Percentiles rank a stretch among this genome's conserved stretches.
phyloP scores from a whole-genome alignment of 768 basidiomycete species.

The Tricholoma matsutake region DNA sequence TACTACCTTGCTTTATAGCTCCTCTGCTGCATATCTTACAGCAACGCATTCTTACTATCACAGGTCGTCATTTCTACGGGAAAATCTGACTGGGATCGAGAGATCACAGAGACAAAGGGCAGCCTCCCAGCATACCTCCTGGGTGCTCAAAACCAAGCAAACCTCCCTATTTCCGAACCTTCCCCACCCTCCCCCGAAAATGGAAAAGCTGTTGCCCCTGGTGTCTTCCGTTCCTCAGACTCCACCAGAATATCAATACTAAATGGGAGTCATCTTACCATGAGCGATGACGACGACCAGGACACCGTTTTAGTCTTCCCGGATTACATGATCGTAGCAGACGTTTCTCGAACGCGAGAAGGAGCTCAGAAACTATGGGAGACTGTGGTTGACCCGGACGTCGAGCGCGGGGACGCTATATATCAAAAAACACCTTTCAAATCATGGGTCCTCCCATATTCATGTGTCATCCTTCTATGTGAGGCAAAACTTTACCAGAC shows the following conservation, averaged over 20 bases:
- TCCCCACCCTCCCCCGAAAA: slow-evolving; percentile 22
- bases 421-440: slow-evolving; percentile 47
- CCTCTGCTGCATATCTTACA: neutral
- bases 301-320: slow-evolving; percentile 90
- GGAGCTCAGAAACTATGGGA: slow-evolving; percentile 74
- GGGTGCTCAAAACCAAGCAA: slow-evolving; percentile 29
- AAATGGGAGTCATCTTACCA: slow-evolving; percentile 78
- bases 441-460: slow-evolving; percentile 85
- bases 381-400: slow-evolving; percentile 54
- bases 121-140: slow-evolving; percentile 66
- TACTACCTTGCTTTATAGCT: slow-evolving; percentile 20
- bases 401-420: slow-evolving; percentile 45
- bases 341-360: slow-evolving; percentile 57
- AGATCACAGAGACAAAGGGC: slow-evolving; percentile 68
- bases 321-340: slow-evolving; percentile 82
- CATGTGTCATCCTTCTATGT: slow-evolving; percentile 89
- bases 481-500: slow-evolving; percentile 26
- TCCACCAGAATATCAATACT: slow-evolving; percentile 63
- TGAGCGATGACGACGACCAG: slow-evolving; percentile 58
- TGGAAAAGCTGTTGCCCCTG: slow-evolving; percentile 34
- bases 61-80: slow-evolving; percentile 90
- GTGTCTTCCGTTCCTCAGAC: slow-evolving; percentile 57
- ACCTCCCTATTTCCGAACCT: slow-evolving; percentile 25
- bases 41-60: slow-evolving; percentile 2
- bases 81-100: slow-evolving; percentile 81